phyloP scores from a whole-genome alignment of 306 rosid genomes.

The Phaseolus lunatus region DNA sequence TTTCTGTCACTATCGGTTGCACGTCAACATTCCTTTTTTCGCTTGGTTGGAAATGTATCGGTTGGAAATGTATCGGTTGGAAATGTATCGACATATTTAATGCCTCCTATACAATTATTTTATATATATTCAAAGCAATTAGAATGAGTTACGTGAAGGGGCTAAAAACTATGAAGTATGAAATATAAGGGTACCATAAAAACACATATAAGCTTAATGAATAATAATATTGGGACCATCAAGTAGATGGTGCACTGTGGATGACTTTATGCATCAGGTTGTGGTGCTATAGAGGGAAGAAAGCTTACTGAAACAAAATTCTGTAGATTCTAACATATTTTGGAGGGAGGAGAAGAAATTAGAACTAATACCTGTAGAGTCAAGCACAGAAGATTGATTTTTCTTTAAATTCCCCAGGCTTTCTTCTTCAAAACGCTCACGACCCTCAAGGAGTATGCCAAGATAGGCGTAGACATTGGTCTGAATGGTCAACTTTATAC shows the following conservation, averaged over 20 bases:
- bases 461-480: conserved; percentile 90
- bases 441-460: conserved; percentile 96
- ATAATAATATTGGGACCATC: conserved; percentile 14
- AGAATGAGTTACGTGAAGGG: conserved; percentile 10
- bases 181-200: not conserved
- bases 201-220: not conserved
- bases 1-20: not conserved
- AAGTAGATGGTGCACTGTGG: conserved; percentile 11
- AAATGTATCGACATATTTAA: not conserved
- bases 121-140: conserved; percentile 1
- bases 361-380: conserved; percentile 56
- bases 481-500: conserved; percentile 85
- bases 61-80: too few species aligned
- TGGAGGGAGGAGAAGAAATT: conserved; percentile 25
- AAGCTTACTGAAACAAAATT: conserved; percentile 6
- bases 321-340: conserved; percentile 6
- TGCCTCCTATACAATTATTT: not conserved
- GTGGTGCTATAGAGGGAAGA: conserved; percentile 13
- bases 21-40: too few species aligned
- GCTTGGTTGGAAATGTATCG: not conserved
- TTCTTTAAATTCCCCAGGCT: conserved; percentile 56
- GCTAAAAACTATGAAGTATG: not conserved
- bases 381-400: conserved; percentile 51
- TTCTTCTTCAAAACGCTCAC: conserved; percentile 97
- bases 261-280: not conserved